These are phyloP conservation scores for Brassica incana DNA, from an alignment of 345 rosid species.

Conservation along the genomic window DNA sequence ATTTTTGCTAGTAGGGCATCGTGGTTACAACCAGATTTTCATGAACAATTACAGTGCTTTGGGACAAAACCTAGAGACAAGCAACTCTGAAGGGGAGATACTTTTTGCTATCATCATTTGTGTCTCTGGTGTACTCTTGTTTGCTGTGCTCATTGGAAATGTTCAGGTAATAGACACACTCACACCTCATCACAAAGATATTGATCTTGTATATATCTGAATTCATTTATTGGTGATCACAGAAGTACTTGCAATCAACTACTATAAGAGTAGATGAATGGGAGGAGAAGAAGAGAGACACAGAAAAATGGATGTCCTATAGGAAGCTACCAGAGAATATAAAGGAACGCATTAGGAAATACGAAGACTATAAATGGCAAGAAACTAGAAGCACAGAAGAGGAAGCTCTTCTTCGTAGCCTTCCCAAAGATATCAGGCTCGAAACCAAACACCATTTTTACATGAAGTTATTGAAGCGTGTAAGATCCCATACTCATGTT, in stretches of 20 bases:
- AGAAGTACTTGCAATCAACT: constrained; percentile 33
- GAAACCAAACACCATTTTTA: constrained; percentile 30
- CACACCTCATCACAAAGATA: neutral
- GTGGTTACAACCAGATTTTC: neutral
- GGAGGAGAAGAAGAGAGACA: constrained; percentile 35
- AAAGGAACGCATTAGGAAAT: constrained; percentile 30
- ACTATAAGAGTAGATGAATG: constrained; percentile 31
- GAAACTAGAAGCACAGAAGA: constrained; percentile 33
- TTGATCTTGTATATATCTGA: no score
- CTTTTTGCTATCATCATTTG: neutral
- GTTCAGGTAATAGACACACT: constrained; percentile 46
- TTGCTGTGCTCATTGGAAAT: constrained; percentile 35
- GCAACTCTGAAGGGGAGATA: constrained; percentile 17
- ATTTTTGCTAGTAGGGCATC: no score
- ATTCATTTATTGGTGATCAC: neutral
- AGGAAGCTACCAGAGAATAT: constrained; percentile 9
- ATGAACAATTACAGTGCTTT: constrained; percentile 37
- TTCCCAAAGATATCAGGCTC: constrained; percentile 18
- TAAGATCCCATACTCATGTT: neutral
- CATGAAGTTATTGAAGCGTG: neutral
- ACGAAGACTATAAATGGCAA: constrained; percentile 22
- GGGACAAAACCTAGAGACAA: constrained; percentile 50
- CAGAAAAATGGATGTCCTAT: constrained; percentile 36
- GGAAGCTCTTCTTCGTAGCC: constrained; percentile 12
- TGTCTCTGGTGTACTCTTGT: neutral